A percentile compares a stretch with the other conserved stretches of the same genome.
phyloP scores from a whole-genome alignment of 306 rosid species.

The Morella rubra region DNA sequence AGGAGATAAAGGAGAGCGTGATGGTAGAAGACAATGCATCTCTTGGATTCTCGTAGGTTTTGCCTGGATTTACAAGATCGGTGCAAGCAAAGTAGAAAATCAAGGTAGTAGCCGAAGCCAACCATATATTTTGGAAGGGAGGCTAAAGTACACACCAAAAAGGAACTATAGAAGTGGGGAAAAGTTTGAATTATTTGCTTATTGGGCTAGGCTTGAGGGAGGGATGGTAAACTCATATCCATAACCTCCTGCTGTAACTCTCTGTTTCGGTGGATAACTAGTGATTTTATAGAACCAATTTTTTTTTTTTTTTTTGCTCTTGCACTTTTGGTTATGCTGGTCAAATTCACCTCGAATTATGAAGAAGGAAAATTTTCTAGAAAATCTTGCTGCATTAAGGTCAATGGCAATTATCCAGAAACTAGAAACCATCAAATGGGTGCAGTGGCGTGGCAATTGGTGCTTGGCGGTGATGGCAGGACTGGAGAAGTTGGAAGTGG shows the following conservation, averaged over 20 bases:
- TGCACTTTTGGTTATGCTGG: not conserved
- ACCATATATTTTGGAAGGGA: conserved; percentile 18
- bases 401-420: not conserved
- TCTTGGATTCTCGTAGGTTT: conserved; percentile 34
- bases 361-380: too few species aligned
- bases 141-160: not conserved
- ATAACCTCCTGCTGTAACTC: conserved; percentile 8
- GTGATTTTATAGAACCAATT: conserved; percentile 1
- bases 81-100: conserved; percentile 26
- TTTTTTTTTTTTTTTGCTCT: not conserved
- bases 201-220: conserved; percentile 7
- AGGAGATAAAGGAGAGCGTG: conserved; percentile 79
- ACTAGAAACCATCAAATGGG: not conserved
- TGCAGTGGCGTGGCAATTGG: not conserved
- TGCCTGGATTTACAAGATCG: conserved; percentile 14
- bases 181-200: conserved; percentile 12
- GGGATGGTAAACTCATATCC: not conserved
- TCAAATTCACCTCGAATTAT: not conserved
- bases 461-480: not conserved
- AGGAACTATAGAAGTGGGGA: not conserved
- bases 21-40: conserved; percentile 35
- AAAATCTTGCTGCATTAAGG: not conserved
- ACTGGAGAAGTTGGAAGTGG: not conserved
- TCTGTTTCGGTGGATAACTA: conserved; percentile 1
- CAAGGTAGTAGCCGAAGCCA: not conserved